phyloP scores from a whole-genome alignment of 768 basidiomycete genomes.

The Calocybe gangraenosa region DNA sequence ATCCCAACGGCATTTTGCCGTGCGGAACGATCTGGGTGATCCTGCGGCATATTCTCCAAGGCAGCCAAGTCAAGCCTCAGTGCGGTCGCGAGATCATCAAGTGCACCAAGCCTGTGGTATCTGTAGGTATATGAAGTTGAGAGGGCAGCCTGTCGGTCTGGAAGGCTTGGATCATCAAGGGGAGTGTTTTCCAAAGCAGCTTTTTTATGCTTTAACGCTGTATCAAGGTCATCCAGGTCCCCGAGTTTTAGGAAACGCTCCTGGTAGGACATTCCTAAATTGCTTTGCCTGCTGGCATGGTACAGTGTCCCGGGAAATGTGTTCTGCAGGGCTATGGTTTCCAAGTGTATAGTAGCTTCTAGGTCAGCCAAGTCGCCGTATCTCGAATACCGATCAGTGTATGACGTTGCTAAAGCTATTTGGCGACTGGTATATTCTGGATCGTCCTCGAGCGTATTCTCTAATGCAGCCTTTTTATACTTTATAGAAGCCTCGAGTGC shows the following conservation, averaged over 20 bases:
- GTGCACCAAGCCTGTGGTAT: conserved; percentile 18
- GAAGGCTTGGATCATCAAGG: conserved; percentile 6
- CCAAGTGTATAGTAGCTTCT: conserved; percentile 8
- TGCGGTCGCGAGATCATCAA: conserved; percentile 19
- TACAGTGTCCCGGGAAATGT: conserved; percentile 9
- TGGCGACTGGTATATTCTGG: conserved; percentile 1
- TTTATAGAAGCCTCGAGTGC: conserved; percentile 1
- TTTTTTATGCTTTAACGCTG: conserved; percentile 10
- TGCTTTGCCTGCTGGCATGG: conserved; percentile 1
- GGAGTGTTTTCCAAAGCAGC: conserved; percentile 4
- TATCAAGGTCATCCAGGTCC: conserved; percentile 18
- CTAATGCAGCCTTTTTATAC: conserved; percentile 3
- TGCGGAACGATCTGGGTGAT: conserved; percentile 3
- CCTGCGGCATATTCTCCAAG: neutral
- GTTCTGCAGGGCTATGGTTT: conserved; percentile 3
- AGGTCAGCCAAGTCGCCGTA: conserved; percentile 15
- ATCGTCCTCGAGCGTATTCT: conserved; percentile 1
- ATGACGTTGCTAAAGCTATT: neutral
- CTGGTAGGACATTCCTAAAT: conserved; percentile 3
- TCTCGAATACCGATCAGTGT: conserved; percentile 5
- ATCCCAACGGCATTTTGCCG: neutral
- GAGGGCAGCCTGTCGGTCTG: conserved; percentile 16
- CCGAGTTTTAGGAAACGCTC: conserved; percentile 3
- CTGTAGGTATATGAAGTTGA: conserved; percentile 11
- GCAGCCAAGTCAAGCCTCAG: neutral